Conservation (phyloP, 2,329 filamentous ascomycete species). For the Didymella glomerata region DNA sequence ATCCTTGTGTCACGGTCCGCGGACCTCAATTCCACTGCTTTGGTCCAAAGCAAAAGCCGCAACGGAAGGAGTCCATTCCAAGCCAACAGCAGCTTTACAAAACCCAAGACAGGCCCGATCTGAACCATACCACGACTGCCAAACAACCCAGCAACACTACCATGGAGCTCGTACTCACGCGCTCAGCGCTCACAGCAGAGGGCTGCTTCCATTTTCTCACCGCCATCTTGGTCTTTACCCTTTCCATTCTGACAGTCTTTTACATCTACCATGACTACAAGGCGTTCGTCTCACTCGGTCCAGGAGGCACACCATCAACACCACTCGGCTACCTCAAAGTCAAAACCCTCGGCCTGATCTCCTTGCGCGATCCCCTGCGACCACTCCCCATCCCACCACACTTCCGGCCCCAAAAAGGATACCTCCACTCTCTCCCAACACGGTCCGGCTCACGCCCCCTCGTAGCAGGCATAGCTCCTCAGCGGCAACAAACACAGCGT, state of each 20-base stretch:
- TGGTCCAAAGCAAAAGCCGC: conserved; percentile 3
- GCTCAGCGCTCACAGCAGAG: conserved; percentile 16
- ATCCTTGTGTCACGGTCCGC: conserved; percentile 15
- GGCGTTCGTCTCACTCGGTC: conserved; percentile 79
- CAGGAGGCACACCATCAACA: conserved; percentile 80
- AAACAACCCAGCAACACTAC: neutral
- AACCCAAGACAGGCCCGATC: neutral
- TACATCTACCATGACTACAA: conserved; percentile 74
- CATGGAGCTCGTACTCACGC: conserved; percentile 2
- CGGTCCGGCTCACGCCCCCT: conserved; percentile 70
- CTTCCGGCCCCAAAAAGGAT: conserved; percentile 64
- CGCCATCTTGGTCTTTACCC: conserved; percentile 31
- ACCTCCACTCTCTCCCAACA: conserved; percentile 67
- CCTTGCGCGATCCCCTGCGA: conserved; percentile 73
- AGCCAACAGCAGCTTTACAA: neutral
- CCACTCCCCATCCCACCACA: conserved; percentile 63
- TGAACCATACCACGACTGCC: neutral
- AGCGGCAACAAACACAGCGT: conserved; percentile 77
- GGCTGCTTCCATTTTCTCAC: conserved; percentile 27
- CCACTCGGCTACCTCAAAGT: conserved; percentile 76
- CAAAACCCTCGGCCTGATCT: conserved; percentile 75
- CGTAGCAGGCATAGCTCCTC: conserved; percentile 80
- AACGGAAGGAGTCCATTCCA: neutral
- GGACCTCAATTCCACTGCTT: conserved; percentile 10
- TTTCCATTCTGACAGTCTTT: conserved; percentile 41